These are phyloP conservation scores for Quercus variabilis DNA, from an alignment of 306 rosid genomes.

Conservation along the genomic window DNA sequence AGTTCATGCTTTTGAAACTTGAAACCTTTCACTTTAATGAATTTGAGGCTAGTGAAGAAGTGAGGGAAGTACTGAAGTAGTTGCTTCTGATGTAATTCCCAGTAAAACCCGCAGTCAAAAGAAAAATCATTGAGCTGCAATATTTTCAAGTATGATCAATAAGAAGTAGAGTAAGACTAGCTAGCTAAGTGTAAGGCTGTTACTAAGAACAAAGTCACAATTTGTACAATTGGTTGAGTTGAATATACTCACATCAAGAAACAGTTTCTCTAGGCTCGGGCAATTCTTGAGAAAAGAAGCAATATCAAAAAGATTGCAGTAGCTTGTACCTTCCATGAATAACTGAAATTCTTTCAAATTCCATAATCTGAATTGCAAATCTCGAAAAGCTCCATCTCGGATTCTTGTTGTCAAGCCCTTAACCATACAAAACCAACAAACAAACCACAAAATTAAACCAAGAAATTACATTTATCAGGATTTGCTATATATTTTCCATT, in stretches of 20 bases:
- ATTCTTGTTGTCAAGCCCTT: slow-evolving; percentile 30
- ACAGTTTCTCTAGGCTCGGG: slow-evolving; percentile 24
- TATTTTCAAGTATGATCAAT: not conserved
- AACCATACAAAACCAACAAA: not conserved
- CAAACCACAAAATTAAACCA: not conserved
- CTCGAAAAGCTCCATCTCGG: slow-evolving; percentile 3
- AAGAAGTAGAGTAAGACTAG: not conserved
- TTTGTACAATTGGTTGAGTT: not conserved
- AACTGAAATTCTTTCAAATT: slow-evolving; percentile 40
- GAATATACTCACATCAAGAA: slow-evolving; percentile 42
- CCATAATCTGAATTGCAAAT: not conserved
- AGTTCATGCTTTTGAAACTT: slow-evolving; percentile 19
- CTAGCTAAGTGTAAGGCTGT: not conserved
- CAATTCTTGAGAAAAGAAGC: slow-evolving; percentile 25
- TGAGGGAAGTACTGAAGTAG: not conserved
- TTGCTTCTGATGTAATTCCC: slow-evolving; percentile 32
- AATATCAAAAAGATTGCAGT: slow-evolving; percentile 38
- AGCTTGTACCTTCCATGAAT: slow-evolving; percentile 26
- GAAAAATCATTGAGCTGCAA: slow-evolving; percentile 26
- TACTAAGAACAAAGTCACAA: not conserved
- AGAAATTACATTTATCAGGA: not conserved
- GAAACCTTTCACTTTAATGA: slow-evolving; percentile 31
- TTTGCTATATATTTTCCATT: not conserved
- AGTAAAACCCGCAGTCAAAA: slow-evolving; percentile 17
- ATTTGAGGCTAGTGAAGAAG: slow-evolving; percentile 7